phyloP scores from a whole-genome alignment of 2,329 filamentous ascomycete species.

The Bimuria novae-zelandiae region DNA sequence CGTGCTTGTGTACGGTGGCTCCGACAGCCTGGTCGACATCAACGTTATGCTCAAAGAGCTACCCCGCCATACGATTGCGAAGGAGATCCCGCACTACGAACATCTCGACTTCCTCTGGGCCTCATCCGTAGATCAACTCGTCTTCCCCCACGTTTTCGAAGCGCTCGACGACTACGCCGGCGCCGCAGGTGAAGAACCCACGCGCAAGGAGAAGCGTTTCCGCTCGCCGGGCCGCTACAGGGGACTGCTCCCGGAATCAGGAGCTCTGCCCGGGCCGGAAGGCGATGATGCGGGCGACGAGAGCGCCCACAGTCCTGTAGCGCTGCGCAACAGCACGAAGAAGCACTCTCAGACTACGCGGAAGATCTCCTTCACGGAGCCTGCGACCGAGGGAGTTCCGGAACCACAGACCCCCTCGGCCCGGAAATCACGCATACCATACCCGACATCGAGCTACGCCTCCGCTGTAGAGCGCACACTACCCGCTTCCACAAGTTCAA shows the following conservation, averaged over 20 bases:
- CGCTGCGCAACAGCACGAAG: conserved; percentile 16
- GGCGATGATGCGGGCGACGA: conserved; percentile 36
- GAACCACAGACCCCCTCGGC: conserved; percentile 21
- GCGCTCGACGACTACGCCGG: conserved; percentile 71
- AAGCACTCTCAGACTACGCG: conserved; percentile 30
- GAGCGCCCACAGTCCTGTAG: conserved; percentile 27
- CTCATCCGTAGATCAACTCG: conserved; percentile 76
- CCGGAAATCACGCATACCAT: conserved; percentile 23
- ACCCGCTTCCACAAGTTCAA: conserved; percentile 23
- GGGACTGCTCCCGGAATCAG: conserved; percentile 31
- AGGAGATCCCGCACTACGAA: conserved; percentile 89
- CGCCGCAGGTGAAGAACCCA: conserved; percentile 1
- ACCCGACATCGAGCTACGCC: conserved; percentile 21
- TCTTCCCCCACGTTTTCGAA: conserved; percentile 90
- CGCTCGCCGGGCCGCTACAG: conserved; percentile 36
- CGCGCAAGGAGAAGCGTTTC: conserved; percentile 28
- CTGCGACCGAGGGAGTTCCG: conserved; percentile 9
- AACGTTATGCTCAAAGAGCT: conserved; percentile 88
- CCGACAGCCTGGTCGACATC: conserved; percentile 93
- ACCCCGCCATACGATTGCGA: conserved; percentile 81
- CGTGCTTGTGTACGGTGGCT: conserved; percentile 90
- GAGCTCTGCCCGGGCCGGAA: conserved; percentile 23
- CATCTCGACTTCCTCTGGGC: conserved; percentile 98
- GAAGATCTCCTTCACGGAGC: conserved; percentile 14
- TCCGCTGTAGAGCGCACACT: conserved; percentile 21